phyloP scores from a whole-genome alignment of 257 asterid genomes.

The Catharanthus roseus region DNA sequence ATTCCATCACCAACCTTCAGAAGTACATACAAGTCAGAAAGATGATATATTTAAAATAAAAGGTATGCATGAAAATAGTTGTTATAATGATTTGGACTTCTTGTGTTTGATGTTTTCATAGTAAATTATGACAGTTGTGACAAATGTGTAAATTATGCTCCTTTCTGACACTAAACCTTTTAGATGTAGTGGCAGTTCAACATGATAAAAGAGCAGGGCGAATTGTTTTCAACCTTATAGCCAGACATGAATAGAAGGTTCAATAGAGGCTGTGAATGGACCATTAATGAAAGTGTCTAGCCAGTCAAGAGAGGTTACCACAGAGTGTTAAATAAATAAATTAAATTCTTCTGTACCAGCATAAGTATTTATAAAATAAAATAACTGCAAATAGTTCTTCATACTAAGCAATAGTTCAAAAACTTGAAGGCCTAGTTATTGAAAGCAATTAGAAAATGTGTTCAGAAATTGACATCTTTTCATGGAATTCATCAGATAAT shows the following conservation, averaged over 20 bases:
- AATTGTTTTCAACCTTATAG: neutral
- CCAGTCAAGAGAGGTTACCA: neutral
- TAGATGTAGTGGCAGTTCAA: neutral
- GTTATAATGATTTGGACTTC: neutral
- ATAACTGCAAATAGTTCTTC: neutral
- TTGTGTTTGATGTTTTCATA: neutral
- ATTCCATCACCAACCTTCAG: constrained; percentile 97
- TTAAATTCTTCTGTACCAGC: neutral
- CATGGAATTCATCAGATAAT: neutral
- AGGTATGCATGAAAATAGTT: neutral
- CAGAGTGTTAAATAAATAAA: neutral
- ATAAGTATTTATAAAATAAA: neutral
- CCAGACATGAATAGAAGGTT: neutral
- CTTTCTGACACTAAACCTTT: neutral
- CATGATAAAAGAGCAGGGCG: neutral
- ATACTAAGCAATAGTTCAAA: too few relatives aligned
- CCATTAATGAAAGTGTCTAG: neutral
- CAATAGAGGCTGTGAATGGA: neutral
- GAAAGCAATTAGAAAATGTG: neutral
- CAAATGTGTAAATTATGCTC: neutral
- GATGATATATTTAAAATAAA: neutral
- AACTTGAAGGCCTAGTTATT: neutral
- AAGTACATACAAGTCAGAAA: constrained; percentile 12
- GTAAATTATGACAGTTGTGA: neutral
- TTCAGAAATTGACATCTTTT: neutral